Conservation (phyloP, 1,284 basidiomycete species). For the Naganishia sp. region DNA sequence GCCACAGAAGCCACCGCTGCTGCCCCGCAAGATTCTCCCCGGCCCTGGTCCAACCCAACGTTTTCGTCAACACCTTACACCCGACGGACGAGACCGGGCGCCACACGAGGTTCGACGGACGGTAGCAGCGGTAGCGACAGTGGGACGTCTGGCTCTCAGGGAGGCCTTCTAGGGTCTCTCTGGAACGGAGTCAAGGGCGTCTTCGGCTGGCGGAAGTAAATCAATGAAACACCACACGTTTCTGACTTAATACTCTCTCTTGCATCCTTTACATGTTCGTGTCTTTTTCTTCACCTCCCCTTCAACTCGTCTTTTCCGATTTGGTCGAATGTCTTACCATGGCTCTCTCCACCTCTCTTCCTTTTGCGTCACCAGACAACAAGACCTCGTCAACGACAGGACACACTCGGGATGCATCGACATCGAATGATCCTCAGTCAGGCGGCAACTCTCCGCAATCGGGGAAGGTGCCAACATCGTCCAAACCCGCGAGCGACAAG, state of each 20-base stretch:
- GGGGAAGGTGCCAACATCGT: background rate
- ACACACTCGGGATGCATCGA: constrained; percentile 1
- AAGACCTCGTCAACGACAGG: background rate
- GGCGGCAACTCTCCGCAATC: background rate
- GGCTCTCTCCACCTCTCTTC: constrained; percentile 8
- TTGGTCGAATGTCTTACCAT: constrained; percentile 10
- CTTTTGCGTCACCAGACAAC: constrained; percentile 3
- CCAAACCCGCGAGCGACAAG: background rate
- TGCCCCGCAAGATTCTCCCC: constrained; percentile 7
- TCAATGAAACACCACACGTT: constrained; percentile 4
- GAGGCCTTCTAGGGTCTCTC: constrained; percentile 18
- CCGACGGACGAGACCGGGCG: constrained; percentile 5
- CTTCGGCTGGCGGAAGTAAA: constrained; percentile 23
- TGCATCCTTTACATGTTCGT: constrained; percentile 27
- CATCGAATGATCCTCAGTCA: constrained; percentile 8
- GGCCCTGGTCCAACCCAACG: constrained; percentile 2
- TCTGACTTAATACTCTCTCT: constrained; percentile 18
- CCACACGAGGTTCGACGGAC: background rate
- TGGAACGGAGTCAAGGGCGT: constrained; percentile 32
- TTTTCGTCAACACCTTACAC: constrained; percentile 14
- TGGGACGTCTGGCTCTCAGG: constrained; percentile 3
- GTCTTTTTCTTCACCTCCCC: constrained; percentile 11
- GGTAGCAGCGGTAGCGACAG: constrained; percentile 21
- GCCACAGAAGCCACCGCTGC: constrained; percentile 10
- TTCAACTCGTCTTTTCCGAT: constrained; percentile 3